Base-by-base conservation (phyloP, 306 rosid genomes). In the Cicer pinnatifidum region DNA sequence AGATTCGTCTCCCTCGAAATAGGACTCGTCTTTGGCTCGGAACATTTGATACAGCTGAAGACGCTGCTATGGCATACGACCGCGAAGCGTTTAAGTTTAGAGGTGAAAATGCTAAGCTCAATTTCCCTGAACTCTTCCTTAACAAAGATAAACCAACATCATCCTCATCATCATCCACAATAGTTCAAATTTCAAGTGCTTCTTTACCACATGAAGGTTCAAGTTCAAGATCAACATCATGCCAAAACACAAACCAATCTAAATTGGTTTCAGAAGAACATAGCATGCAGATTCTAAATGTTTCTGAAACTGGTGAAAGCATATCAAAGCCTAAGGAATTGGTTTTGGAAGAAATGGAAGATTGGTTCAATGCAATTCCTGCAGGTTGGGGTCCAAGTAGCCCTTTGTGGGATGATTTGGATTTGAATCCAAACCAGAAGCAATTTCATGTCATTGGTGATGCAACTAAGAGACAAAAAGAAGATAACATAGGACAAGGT, bases 1-100 rank as follows among this genome's bases (percentile, higher is more conserved):
- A 94, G 63, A 94, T 94, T 67, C 96, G 98, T 68, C 88, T 94
- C 3, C 98, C 98, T 75, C 86, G 93, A 17, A 86, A 94, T 70
- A 82, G 98, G 70, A 85, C 97, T 20, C 92, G 98, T 37, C 92
- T 94, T 37, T 94, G 98, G 98, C 88, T 94, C 0, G 98, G 98
- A 69, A 94, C 98, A 33, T 94, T 91, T 44, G 98, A 94, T 89
- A 94, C 97, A 0, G 98, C 98, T 0, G 98, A 94, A 80, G 98
- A 91, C 19, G 98, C 98, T 16, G 98, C 98, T 77, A 16, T 94
- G 90, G 98, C 98, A 7, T 94, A 94, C 59, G 98, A 94, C 67
- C 96, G 96, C 0, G 98, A 94, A 72, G 98, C 98, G 33, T 94
- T 85, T 73, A 89, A 91, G 78, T 76, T 94, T 60, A 80, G 98